Base-by-base conservation (phyloP, 2,329 filamentous ascomycete species). In the Beauveria rudraprayagi region DNA sequence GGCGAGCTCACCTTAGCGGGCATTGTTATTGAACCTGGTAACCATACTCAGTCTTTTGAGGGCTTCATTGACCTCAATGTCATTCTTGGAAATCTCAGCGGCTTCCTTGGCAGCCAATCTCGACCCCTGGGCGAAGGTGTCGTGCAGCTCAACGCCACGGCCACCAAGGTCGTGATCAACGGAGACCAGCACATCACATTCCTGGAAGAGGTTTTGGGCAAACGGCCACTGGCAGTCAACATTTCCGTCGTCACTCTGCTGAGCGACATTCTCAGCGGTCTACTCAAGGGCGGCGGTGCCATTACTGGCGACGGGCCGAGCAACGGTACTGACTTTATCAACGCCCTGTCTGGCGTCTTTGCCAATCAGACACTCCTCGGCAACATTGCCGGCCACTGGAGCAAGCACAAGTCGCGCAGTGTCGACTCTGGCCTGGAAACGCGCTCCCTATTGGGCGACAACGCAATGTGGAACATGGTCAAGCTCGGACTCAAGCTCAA, bases 201-300 rank as follows among this genome's bases (percentile, higher is more conserved):
- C 56, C 65, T 78, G n/a, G 77, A 81, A 60, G 66, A 71, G 1
- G 72, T 80, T 8, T 67, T 81, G 44, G 75, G 75, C 61, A 70
- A 68, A 0, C 73, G 76, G 46, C 70, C 66, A 1, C 68, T 80
- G 6, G 63, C 68, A 0, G 69, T 75, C 8, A 66, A 67, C 0
- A 66, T 76, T 1, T 72, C 77, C 0, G 72, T 79, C 37, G 68
- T 77, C 28, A 73, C 70, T 3, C 61, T 80, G 5, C 19, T 77
- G 10, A 67, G 70, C 28, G 73, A 78, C 56, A 66, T 78, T 10
- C 54, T 77, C 16, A 65, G 69, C 53, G 75, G 76, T 47, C 64
- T 78, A 41, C 16, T 73, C 47, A 53, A 48, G 26, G 47, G 52
- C 19, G 44, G 48, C 34, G 46, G 51, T 30, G 28, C 19, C 28